phyloP scores from a whole-genome alignment of 2,329 filamentous ascomycete genomes.

The Tolypocladium endophyticum region DNA sequence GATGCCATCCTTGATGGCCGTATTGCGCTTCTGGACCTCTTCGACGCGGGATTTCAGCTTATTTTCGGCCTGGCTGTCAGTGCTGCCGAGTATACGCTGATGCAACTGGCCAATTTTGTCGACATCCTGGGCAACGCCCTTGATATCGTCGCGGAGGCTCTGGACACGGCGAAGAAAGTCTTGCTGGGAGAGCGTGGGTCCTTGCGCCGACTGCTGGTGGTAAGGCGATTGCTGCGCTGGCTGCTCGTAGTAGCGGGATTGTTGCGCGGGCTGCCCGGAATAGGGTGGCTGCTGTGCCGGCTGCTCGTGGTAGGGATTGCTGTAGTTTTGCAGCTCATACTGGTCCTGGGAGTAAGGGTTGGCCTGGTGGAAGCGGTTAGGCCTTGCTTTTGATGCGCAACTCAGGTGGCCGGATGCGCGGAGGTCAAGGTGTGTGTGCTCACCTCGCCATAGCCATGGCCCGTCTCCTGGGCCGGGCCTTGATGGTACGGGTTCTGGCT shows the following conservation, averaged over 20 bases:
- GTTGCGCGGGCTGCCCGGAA: slow-evolving; percentile 19
- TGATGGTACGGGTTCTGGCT: slow-evolving; percentile 11
- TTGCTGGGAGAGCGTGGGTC: slow-evolving; percentile 40
- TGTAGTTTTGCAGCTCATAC: slow-evolving; percentile 46
- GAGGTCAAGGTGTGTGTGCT: background rate
- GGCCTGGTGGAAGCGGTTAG: background rate
- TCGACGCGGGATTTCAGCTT: slow-evolving; percentile 58
- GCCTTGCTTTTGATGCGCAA: background rate
- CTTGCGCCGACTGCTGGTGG: slow-evolving; percentile 15
- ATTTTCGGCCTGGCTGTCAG: slow-evolving; percentile 43
- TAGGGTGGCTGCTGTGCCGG: slow-evolving; percentile 7
- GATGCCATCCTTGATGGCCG: slow-evolving; percentile 69
- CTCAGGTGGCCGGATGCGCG: background rate
- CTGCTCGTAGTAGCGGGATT: slow-evolving; percentile 17
- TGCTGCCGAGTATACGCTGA: slow-evolving; percentile 58
- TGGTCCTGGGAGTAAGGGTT: slow-evolving; percentile 8
- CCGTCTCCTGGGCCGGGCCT: slow-evolving; percentile 9
- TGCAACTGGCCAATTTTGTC: slow-evolving; percentile 58
- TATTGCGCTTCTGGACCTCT: slow-evolving; percentile 62
- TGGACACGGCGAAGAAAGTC: slow-evolving; percentile 61
- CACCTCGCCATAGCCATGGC: slow-evolving; percentile 10
- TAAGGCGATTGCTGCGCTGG: slow-evolving; percentile 11
- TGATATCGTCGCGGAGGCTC: slow-evolving; percentile 57
- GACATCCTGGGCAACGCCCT: slow-evolving; percentile 54
- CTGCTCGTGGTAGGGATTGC: slow-evolving; percentile 19